Evolutionary conservation across 352 stramenopile species (phyloP).

Genomic region (Phytophthora citrophthora): DNA sequence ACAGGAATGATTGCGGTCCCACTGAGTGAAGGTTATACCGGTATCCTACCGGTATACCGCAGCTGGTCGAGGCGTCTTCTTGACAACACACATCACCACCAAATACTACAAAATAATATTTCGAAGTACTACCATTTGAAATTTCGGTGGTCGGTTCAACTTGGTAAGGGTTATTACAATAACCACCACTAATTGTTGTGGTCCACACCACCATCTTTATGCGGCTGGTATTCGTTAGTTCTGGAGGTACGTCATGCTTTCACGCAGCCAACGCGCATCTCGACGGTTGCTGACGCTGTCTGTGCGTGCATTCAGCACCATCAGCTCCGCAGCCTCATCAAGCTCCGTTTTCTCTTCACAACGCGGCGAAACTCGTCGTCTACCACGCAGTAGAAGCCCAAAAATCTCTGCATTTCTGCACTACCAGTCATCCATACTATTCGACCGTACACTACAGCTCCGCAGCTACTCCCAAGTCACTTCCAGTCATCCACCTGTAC

Average conservation of each 20-base stretch:
- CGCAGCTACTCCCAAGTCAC: slow-evolving; percentile 26
- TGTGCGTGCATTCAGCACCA: slow-evolving; percentile 8
- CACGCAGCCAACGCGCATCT: slow-evolving; percentile 13
- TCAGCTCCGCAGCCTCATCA: neutral
- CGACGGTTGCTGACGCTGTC: slow-evolving; percentile 30
- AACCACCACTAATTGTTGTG: neutral
- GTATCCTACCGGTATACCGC: too few relatives aligned
- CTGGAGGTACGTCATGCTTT: slow-evolving; percentile 35
- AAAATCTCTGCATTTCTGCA: neutral
- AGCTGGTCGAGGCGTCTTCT: too few relatives aligned
- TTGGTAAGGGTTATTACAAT: too few relatives aligned
- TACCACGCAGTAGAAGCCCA: slow-evolving; percentile 12
- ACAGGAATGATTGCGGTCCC: too few relatives aligned
- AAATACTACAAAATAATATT: too few relatives aligned
- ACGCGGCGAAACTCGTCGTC: slow-evolving; percentile 11
- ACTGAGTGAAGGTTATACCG: too few relatives aligned
- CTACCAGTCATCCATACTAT: slow-evolving; percentile 1
- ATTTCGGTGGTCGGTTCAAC: neutral
- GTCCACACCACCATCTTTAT: slow-evolving; percentile 20
- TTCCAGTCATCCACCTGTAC: slow-evolving; percentile 25
- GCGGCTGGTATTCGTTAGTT: slow-evolving; percentile 17
- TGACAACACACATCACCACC: too few relatives aligned
- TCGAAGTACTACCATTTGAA: too few relatives aligned
- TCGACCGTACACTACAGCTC: slow-evolving; percentile 10
- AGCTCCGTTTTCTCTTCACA: neutral